Evolutionary conservation across 345 rosid genomes (phyloP), one percentile per base, ranked within the genome.

Genomic region (Melastoma malabathricum): DNA sequence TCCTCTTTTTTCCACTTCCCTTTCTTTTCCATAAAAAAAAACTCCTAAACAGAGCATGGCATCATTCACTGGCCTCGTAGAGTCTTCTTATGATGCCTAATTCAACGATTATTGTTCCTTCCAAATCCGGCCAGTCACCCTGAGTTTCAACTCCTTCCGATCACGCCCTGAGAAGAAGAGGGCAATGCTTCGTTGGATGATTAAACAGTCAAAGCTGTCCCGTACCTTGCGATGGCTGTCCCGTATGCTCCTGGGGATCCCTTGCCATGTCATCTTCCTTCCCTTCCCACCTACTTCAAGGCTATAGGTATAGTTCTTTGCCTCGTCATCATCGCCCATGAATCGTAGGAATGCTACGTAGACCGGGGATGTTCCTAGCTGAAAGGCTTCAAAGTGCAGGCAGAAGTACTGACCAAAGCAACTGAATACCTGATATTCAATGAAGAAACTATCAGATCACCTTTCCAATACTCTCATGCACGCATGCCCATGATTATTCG

Each of bases 141-240:
- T 71, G 23, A 88, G 81, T 64, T 88, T 88, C 58, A 88, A 79
- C 76, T 88, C 97, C 68, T 88, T 88, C 76, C 94, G 73, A 44
- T 88, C 97, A 15, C 96, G 94, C 2, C 96, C 96, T 0, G 96
- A 86, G 79, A 86, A 86, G 75, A 86, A 86, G 48, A 86, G 90
- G 10, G 96, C 96, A 90, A 87, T 87, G 79, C 82, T 86, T 6
- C 31, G 31, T 29, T 29, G 38, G 38, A 29, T 29, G 38, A 29
- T 29, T 29, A 29, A 10, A 29, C 38, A 6, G 9, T 29, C 38
- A 10, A 29, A 29, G 68, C 97, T 89, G 65, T 89, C 97, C 72
- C 97, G 72, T 38, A 89, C 95, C 73, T 89, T 89, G 72, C 83
- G 64, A 55, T 89, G 97, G 2, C 38, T 5, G 38, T 29, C 38